These are phyloP conservation scores for Gyrodon lividus DNA, from an alignment of 768 basidiomycete species.

Conservation along the genomic window DNA sequence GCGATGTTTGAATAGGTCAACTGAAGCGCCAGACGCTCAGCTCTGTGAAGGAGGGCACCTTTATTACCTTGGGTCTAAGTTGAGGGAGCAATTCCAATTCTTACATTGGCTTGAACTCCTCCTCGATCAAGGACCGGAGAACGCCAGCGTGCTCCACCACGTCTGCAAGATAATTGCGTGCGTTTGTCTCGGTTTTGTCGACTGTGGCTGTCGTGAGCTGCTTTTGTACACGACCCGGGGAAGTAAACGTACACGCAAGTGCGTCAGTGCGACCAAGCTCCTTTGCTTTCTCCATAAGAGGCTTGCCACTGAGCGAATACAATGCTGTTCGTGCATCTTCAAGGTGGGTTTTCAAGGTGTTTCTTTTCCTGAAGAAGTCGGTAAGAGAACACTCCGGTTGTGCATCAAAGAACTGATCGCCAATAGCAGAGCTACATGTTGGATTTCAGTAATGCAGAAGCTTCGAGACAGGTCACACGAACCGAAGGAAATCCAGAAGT, in stretches of 20 bases:
- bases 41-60: constrained; percentile 3
- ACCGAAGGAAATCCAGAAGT: constrained; percentile 20
- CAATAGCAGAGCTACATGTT: constrained; percentile 12
- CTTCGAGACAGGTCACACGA: neutral
- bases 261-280: constrained; percentile 1
- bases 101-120: constrained; percentile 16
- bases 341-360: constrained; percentile 2
- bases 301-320: neutral
- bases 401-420: constrained; percentile 12
- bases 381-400: constrained; percentile 4
- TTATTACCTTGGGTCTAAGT: neutral
- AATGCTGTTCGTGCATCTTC: neutral
- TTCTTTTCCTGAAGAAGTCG: constrained; percentile 2
- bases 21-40: constrained; percentile 10
- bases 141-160: constrained; percentile 13
- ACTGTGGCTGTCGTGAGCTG: neutral
- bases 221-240: neutral
- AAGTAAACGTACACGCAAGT: neutral
- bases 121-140: constrained; percentile 7
- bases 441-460: neutral
- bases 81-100: neutral
- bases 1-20: constrained; percentile 16
- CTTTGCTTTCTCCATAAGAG: constrained; percentile 1
- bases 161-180: constrained; percentile 3
- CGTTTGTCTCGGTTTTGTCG: neutral